Base-by-base conservation (phyloP, 1,284 basidiomycete species). In the Cryptococcus sp. region DNA sequence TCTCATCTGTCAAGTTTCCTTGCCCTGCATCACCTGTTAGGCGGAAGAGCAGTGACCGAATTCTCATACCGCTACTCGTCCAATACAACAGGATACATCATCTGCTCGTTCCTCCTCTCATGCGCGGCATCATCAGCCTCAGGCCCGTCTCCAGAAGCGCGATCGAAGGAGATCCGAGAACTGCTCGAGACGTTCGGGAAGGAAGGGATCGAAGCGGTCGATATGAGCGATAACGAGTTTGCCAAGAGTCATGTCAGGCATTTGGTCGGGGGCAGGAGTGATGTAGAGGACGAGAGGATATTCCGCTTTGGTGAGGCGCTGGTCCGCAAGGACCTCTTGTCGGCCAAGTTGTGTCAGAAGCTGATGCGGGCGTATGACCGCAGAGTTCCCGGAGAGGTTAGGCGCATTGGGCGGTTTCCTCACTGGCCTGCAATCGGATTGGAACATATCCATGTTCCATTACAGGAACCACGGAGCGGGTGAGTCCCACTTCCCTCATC, bases 381-480 rank as follows among this genome's bases (percentile, higher is more conserved):
- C 72, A 94, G 94, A 95, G 73, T 99, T 99, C 77, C 96, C 96
- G 2, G 96, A 99, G 78, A 83, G 95, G 55, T 95, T 93, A 5
- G 90, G 88, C 3, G 95, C 95, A 1, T 81, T 99, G 57, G 85
- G 90, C 48, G 91, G 90, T 68, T 99, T 99, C 82, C 81, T 97
- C 63, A 80, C 86, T 20, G 89, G 88, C 3, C 77, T 99, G 53
- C 88, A 89, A 52, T 82, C 85, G 30, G 88, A 87, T 16, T 98
- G 94, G 93, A 98, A 96, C 78, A 91, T 99, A 54, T 90, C 91
- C 1, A 78, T 99, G 61, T 99, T 98, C 82, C 96, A 99, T 77
- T 99, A 99, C 79, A 85, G 95, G 58, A 97, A 97, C 76, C 94
- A 99, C 67, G 95, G 95, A 35, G 93, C 89, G 69, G 92, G 92